Evolutionary conservation across 2,329 filamentous ascomycete genomes (phyloP), one percentile per base, ranked within the genome.

Genomic region (Diaporthe sp.): DNA sequence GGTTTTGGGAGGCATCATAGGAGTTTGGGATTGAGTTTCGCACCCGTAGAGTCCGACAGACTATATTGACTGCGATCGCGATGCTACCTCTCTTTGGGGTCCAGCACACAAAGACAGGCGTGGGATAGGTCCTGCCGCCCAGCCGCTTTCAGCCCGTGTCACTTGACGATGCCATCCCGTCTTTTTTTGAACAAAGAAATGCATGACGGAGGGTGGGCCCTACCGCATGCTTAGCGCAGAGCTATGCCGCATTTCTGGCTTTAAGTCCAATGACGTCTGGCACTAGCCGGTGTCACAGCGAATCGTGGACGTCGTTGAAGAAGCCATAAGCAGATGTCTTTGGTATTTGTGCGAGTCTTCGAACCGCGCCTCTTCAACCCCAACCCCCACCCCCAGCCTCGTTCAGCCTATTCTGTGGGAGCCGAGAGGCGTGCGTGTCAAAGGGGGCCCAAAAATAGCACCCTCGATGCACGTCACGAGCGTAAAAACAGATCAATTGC

Each of bases 81-180:
- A 50, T 53, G 63, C 63, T 19, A 39, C 51, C 30, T 27, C 47
- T 66, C 63, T 68, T 53, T 68, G 63, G 63, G 32, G 42, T 39
- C 32, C 42, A 68, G 63, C 44, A 68, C 37, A 68, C 47, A 68
- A 68, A 68, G 63, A 22, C 63, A 22, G 44, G 32, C n/a, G 44
- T 68, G 47, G 47, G 47, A 68, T 17, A 17, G 63, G 47, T 30
- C 13, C 63, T 22, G 63, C 63, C 32, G 32, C 22, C 63, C 63
- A 68, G 63, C 70, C 70, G 70, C 70, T 66, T 72, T 66, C 59
- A 72, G 70, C 70, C 70, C 50, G 39, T 72, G 70, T 66, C 59
- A 72, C 70, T 72, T 55, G 58, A 72, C 58, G 44, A 71, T 51
- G 39, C 32, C 39, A 1, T 66, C 55, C 59, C 51, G 42, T 53